A percentile compares a stretch with the other conserved stretches of the same genome.
Conservation (phyloP, 1,284 basidiomycete genomes). For the Tylopilus sp. region DNA sequence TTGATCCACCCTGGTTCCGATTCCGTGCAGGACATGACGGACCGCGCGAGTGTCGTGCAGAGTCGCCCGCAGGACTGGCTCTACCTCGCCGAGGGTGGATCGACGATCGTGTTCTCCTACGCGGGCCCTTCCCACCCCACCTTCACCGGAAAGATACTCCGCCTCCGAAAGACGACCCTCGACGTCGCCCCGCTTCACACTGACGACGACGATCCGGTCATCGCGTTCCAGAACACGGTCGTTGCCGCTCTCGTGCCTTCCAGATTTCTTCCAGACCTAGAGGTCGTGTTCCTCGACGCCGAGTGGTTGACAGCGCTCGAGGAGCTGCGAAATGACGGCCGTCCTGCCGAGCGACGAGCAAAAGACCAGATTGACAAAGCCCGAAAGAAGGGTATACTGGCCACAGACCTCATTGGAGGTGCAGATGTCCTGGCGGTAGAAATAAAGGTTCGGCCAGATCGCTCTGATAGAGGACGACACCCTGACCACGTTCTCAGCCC, state of each 20-base stretch:
- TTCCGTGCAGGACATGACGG: too few species aligned
- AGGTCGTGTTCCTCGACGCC: constrained; percentile 51
- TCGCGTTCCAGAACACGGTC: constrained; percentile 63
- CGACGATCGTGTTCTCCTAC: constrained; percentile 85
- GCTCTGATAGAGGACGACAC: neutral
- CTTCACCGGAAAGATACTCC: constrained; percentile 67
- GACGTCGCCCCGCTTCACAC: neutral
- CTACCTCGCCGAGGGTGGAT: constrained; percentile 88
- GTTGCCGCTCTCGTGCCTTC: constrained; percentile 60
- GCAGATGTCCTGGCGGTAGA: constrained; percentile 68
- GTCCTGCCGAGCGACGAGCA: constrained; percentile 55
- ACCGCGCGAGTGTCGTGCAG: constrained; percentile 29
- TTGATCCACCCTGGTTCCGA: neutral
- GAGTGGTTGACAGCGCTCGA: constrained; percentile 63
- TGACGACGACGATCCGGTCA: constrained; percentile 47
- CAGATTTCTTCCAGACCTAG: constrained; percentile 56
- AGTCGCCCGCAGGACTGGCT: constrained; percentile 66
- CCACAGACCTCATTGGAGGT: constrained; percentile 67
- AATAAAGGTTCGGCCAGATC: constrained; percentile 66
- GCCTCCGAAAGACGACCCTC: constrained; percentile 60
- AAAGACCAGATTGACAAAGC: constrained; percentile 59
- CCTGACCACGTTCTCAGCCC: constrained; percentile 52
- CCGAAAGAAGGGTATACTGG: constrained; percentile 61
- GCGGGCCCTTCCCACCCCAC: constrained; percentile 48
- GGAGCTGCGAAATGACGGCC: constrained; percentile 43